phyloP scores from a whole-genome alignment of 441 rosid genomes.

The Manihot esculenta region DNA sequence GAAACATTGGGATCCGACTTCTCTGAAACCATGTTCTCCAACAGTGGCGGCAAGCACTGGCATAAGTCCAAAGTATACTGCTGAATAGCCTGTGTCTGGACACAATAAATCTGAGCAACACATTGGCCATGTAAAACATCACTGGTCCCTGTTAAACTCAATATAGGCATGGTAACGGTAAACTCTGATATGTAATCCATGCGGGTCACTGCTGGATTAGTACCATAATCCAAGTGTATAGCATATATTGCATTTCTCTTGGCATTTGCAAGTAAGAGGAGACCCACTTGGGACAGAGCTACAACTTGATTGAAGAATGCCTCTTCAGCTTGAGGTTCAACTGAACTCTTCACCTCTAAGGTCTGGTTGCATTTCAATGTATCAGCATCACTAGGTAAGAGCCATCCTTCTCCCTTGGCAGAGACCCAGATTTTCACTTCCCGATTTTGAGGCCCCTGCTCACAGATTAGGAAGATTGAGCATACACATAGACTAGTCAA shows the following conservation, averaged over 20 bases:
- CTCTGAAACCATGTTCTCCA: constrained; percentile 50
- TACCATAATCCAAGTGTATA: constrained; percentile 70
- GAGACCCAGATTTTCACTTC: constrained; percentile 84
- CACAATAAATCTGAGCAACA: too few species aligned
- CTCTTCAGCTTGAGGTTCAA: constrained; percentile 54
- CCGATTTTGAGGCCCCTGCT: constrained; percentile 69
- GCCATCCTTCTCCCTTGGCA: constrained; percentile 75
- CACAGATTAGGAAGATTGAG: constrained; percentile 13
- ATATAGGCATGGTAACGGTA: constrained; percentile 80
- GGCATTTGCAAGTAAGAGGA: constrained; percentile 81
- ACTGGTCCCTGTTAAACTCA: constrained; percentile 73
- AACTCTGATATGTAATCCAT: constrained; percentile 83
- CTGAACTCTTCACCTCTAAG: constrained; percentile 66
- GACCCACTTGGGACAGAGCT: constrained; percentile 59
- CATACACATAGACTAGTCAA: not conserved
- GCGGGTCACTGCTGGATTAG: constrained; percentile 57
- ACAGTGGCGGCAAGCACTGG: constrained; percentile 68
- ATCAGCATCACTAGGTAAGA: constrained; percentile 59
- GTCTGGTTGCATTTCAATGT: constrained; percentile 77
- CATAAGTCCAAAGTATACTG: constrained; percentile 73
- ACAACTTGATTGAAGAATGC: constrained; percentile 81
- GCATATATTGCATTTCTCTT: constrained; percentile 83
- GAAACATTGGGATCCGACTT: constrained; percentile 45
- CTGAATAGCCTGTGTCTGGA: constrained; percentile 86
- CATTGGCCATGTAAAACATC: constrained; percentile 51